These are phyloP conservation scores for Thermoascus crustaceus DNA, from an alignment of 2,329 filamentous ascomycete genomes.

Conservation along the genomic window DNA sequence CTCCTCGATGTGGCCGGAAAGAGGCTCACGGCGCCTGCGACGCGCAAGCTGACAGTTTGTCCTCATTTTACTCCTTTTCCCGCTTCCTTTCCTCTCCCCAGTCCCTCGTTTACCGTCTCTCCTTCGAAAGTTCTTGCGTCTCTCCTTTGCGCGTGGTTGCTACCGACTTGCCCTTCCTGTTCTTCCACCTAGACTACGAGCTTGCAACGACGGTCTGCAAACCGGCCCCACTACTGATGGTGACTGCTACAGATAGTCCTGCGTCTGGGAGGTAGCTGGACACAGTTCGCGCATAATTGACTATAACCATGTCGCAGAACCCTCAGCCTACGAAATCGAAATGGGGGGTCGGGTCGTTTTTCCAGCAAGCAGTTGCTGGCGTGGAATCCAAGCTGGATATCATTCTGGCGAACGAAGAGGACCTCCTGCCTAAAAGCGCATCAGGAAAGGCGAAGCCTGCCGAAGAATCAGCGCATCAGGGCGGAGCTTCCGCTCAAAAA, in stretches of 20 bases:
- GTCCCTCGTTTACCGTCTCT: too few species aligned
- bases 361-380: slow-evolving; percentile 84
- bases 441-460: slow-evolving; percentile 23
- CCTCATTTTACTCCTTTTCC: too few species aligned
- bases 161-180: too few species aligned
- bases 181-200: too few species aligned
- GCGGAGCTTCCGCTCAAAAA: slow-evolving; percentile 15
- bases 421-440: slow-evolving; percentile 24
- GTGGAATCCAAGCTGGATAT: slow-evolving; percentile 89
- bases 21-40: too few species aligned
- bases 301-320: slow-evolving; percentile 26
- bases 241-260: slow-evolving; percentile 6
- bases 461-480: slow-evolving; percentile 25
- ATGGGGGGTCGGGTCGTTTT: slow-evolving; percentile 63
- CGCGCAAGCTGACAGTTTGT: too few species aligned
- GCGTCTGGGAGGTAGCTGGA: slow-evolving; percentile 13
- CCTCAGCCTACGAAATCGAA: slow-evolving; percentile 44
- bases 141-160: too few species aligned
- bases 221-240: slow-evolving; percentile 2
- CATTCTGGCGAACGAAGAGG: slow-evolving; percentile 75
- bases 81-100: too few species aligned
- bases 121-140: background rate
- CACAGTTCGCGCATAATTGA: slow-evolving; percentile 4
- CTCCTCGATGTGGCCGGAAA: too few species aligned
- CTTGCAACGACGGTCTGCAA: background rate